Evolutionary conservation across 371 early-diverging fungal genomes (phyloP).

Genomic region (Umbelopsis sp.): DNA sequence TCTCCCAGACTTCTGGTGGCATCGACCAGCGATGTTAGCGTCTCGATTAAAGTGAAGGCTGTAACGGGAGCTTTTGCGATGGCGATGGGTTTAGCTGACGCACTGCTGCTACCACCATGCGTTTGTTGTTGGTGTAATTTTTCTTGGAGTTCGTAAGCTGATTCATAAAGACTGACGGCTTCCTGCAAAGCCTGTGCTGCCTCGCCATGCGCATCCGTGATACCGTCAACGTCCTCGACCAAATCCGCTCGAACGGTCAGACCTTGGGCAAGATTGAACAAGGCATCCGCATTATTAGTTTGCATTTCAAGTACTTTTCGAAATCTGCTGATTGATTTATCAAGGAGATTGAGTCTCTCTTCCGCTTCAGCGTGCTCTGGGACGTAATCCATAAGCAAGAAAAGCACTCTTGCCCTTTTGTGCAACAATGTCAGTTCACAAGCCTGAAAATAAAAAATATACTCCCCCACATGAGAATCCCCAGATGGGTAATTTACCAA

Average conservation of each 20-base stretch:
- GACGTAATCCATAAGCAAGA: conserved; percentile 52
- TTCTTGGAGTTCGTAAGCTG: conserved; percentile 38
- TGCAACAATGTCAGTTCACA: conserved; percentile 5
- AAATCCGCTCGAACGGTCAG: conserved; percentile 52
- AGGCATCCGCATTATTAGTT: conserved; percentile 49
- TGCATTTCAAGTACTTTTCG: conserved; percentile 38
- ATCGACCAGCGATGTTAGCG: conserved; percentile 41
- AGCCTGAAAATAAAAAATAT: not conserved
- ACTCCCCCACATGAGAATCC: no score
- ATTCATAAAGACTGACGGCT: conserved; percentile 35
- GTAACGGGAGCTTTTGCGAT: conserved; percentile 37
- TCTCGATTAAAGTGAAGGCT: conserved; percentile 44
- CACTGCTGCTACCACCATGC: not conserved
- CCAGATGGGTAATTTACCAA: conserved; percentile 27
- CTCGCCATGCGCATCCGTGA: conserved; percentile 32
- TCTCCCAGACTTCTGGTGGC: conserved; percentile 51
- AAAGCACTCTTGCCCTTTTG: conserved; percentile 51
- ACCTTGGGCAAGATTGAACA: conserved; percentile 63
- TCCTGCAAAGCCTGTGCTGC: conserved; percentile 37
- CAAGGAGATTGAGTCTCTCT: conserved; percentile 39
- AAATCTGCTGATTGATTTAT: conserved; percentile 42
- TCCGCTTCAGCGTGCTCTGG: conserved; percentile 31
- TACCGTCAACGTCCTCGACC: conserved; percentile 41
- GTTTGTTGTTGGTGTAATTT: conserved; percentile 27
- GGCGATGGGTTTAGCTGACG: not conserved